phyloP scores from a whole-genome alignment of 495 filamentous ascomycete species.

The Aspergillus wentii region DNA sequence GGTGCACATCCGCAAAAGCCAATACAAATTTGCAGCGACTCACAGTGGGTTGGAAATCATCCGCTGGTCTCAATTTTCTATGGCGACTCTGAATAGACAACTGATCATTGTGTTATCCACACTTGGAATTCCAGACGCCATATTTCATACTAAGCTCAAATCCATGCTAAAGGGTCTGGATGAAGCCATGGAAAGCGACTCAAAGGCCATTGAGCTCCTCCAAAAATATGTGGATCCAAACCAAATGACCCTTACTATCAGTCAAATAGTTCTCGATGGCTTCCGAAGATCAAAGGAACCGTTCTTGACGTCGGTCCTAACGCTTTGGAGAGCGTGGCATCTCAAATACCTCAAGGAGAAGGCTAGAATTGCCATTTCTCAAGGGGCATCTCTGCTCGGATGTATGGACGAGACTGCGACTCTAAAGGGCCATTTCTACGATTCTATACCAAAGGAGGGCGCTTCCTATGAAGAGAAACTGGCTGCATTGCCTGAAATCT shows the following conservation, averaged over 20 bases:
- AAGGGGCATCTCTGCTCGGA: slow-evolving; percentile 86
- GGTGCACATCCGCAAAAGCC: slow-evolving; percentile 73
- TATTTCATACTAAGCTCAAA: slow-evolving; percentile 64
- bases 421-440: slow-evolving; percentile 61
- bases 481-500: slow-evolving; percentile 73
- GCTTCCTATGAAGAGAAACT: slow-evolving; percentile 29
- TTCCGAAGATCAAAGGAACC: slow-evolving; percentile 77
- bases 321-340: slow-evolving; percentile 77
- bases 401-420: slow-evolving; percentile 79
- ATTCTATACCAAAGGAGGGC: slow-evolving; percentile 15
- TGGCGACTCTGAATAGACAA: slow-evolving; percentile 82
- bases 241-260: slow-evolving; percentile 67
- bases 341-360: slow-evolving; percentile 88
- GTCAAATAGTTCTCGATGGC: slow-evolving; percentile 69
- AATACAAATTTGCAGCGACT: slow-evolving; percentile 77
- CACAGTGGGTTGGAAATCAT: slow-evolving; percentile 80
- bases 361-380: slow-evolving; percentile 73
- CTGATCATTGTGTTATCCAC: slow-evolving; percentile 78
- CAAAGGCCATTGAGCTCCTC: slow-evolving; percentile 59
- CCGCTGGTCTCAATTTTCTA: slow-evolving; percentile 65
- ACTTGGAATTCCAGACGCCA: slow-evolving; percentile 62
- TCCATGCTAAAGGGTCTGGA: slow-evolving; percentile 61
- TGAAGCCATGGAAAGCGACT: slow-evolving; percentile 58
- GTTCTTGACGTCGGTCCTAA: slow-evolving; percentile 70
- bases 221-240: slow-evolving; percentile 80